phyloP scores from a whole-genome alignment of 176 grass and related monocot genomes.

The Bromus sterilis region DNA sequence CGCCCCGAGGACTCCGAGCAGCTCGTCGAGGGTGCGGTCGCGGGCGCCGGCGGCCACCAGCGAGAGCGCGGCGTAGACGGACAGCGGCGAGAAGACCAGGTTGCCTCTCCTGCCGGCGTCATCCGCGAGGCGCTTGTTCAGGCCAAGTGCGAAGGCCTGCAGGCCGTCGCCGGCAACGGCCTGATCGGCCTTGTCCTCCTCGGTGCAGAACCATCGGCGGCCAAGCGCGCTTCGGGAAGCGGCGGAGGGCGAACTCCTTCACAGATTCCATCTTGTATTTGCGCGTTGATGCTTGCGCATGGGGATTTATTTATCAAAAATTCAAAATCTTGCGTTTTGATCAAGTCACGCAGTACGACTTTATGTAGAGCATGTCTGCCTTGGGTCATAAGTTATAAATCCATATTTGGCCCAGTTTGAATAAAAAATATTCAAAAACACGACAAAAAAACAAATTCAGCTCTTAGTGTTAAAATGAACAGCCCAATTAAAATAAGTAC shows the following conservation, averaged over 20 bases:
- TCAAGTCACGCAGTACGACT: too few species aligned
- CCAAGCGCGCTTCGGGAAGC: neutral
- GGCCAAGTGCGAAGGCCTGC: neutral
- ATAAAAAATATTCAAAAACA: too few species aligned
- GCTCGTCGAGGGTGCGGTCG: neutral
- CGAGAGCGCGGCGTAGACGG: neutral
- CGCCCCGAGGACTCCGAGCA: neutral
- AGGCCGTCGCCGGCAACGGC: neutral
- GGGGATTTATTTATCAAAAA: too few species aligned
- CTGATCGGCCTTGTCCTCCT: neutral
- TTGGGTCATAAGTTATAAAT: too few species aligned
- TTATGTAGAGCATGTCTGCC: too few species aligned
- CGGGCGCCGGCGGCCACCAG: neutral
- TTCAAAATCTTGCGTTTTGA: too few species aligned
- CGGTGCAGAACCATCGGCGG: neutral
- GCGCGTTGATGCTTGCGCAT: too few species aligned
- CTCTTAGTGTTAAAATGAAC: too few species aligned
- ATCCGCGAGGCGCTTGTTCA: neutral
- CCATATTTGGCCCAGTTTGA: too few species aligned
- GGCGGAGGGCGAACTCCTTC: neutral
- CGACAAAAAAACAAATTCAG: too few species aligned
- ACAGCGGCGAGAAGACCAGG: neutral
- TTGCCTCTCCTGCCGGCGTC: neutral
- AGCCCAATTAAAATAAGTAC: too few species aligned
- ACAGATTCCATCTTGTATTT: neutral